Conservation (phyloP, 495 filamentous ascomycete genomes). For the Podospora conica region DNA sequence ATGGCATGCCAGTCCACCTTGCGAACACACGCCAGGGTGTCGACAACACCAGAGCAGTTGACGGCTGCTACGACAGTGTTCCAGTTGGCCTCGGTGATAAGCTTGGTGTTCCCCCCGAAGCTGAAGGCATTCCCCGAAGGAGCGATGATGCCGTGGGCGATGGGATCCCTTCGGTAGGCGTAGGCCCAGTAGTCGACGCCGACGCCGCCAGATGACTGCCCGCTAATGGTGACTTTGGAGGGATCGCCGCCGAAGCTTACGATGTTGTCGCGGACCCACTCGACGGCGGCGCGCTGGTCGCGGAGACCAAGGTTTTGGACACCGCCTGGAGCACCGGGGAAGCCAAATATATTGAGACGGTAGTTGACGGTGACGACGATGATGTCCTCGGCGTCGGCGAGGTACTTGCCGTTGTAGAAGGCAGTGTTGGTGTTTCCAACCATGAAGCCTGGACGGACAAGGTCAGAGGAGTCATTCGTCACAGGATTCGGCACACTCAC, state of each 20-base stretch:
- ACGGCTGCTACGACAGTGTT: slow-evolving; percentile 29
- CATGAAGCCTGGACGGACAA: too few relatives aligned
- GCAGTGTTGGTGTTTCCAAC: too few relatives aligned
- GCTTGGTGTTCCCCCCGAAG: slow-evolving; percentile 34
- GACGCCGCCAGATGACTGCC: slow-evolving; percentile 45
- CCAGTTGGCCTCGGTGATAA: slow-evolving; percentile 31
- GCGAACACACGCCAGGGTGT: slow-evolving; percentile 42
- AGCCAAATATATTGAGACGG: too few relatives aligned
- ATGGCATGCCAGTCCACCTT: slow-evolving; percentile 25
- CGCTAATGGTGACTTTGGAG: slow-evolving; percentile 42
- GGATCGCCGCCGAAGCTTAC: slow-evolving; percentile 52
- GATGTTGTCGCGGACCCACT: slow-evolving; percentile 50
- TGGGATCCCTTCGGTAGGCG: slow-evolving; percentile 41
- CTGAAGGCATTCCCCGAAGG: slow-evolving; percentile 47
- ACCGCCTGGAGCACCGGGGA: too few relatives aligned
- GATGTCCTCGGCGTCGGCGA: too few relatives aligned
- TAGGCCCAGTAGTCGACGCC: slow-evolving; percentile 49
- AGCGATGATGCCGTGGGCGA: slow-evolving; percentile 41
- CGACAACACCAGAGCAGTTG: slow-evolving; percentile 35
- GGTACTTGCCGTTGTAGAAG: too few relatives aligned
- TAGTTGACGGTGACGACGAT: too few relatives aligned
- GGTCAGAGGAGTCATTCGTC: too few relatives aligned
- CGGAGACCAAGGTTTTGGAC: slow-evolving; percentile 55
- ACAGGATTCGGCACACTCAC: too few relatives aligned
- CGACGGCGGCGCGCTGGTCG: slow-evolving; percentile 56